phyloP scores from a whole-genome alignment of 1,284 basidiomycete species.

The Cryptococcus sp. region DNA sequence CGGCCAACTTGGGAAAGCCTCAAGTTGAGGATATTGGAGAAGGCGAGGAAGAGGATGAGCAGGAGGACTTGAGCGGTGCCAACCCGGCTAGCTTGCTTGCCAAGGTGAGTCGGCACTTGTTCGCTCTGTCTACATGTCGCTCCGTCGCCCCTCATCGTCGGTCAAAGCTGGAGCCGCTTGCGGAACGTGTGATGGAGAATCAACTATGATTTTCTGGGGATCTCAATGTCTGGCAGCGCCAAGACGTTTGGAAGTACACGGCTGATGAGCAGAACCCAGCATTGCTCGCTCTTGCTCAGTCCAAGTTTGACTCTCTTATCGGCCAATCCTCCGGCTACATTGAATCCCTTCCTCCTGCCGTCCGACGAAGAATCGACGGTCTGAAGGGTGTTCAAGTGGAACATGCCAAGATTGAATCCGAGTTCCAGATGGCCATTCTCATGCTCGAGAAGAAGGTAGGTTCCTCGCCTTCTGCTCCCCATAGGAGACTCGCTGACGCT shows the following conservation, averaged over 20 bases:
- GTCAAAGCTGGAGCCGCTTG: too few species aligned
- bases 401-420: conserved; percentile 86
- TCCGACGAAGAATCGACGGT: conserved; percentile 82
- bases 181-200: too few species aligned
- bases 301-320: conserved; percentile 61
- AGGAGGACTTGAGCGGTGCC: conserved; percentile 50
- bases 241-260: too few species aligned
- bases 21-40: conserved; percentile 64
- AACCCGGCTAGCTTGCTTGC: conserved; percentile 47
- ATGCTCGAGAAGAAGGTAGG: conserved; percentile 93
- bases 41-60: conserved; percentile 45
- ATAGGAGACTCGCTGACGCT: background rate
- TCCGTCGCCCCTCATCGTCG: too few species aligned
- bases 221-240: too few species aligned
- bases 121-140: too few species aligned
- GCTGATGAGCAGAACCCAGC: conserved; percentile 49
- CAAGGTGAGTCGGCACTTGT: conserved; percentile 42
- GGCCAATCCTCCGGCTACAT: conserved; percentile 80
- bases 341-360: conserved; percentile 73
- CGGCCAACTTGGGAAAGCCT: conserved; percentile 58
- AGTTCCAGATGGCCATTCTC: conserved; percentile 94
- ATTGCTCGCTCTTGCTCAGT: conserved; percentile 56
- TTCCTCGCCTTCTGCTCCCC: background rate
- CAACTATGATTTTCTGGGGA: too few species aligned
- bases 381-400: conserved; percentile 92